A percentile compares a stretch with the other conserved stretches of the same genome.
Conservation (phyloP, 352 stramenopile genomes). For the Pythium grandisporangium region DNA sequence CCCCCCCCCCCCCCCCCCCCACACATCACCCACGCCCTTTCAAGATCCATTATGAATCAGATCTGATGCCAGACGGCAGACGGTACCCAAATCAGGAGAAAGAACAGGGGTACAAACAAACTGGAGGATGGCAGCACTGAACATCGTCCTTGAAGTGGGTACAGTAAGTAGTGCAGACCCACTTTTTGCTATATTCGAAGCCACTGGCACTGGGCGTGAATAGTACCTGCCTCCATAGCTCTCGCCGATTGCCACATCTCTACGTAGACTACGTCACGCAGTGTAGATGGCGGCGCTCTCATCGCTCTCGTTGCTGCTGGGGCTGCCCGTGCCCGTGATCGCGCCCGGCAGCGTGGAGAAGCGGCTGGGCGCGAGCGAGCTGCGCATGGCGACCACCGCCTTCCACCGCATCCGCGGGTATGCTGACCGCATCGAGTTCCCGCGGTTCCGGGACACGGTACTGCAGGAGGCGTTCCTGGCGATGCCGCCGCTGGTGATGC, state of each 20-base stretch:
- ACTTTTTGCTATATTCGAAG: not conserved
- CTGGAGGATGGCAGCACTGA: no score
- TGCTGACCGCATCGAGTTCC: slow-evolving; percentile 13
- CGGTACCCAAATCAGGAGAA: no score
- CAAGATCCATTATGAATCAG: slow-evolving; percentile 34
- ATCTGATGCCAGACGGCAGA: no score
- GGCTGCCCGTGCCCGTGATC: slow-evolving; percentile 14
- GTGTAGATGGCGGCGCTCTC: slow-evolving; percentile 5
- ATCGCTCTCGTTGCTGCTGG: slow-evolving; percentile 12
- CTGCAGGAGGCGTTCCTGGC: slow-evolving; percentile 20
- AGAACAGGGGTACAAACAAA: no score
- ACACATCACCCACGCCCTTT: no score
- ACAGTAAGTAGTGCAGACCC: not conserved
- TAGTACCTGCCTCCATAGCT: not conserved
- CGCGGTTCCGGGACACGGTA: slow-evolving; percentile 25
- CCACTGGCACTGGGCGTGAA: no score
- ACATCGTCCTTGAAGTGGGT: no score
- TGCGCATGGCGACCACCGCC: slow-evolving; percentile 11
- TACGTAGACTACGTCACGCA: not conserved
- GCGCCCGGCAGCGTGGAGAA: slow-evolving; percentile 10
- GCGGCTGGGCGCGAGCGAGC: slow-evolving; percentile 18
- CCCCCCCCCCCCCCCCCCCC: no score
- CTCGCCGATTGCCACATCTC: no score
- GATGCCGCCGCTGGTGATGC: slow-evolving; percentile 20
- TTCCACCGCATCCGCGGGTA: slow-evolving; percentile 39